Conservation (phyloP, 2,329 filamentous ascomycete species). For the Fusarium sulawesiense region DNA sequence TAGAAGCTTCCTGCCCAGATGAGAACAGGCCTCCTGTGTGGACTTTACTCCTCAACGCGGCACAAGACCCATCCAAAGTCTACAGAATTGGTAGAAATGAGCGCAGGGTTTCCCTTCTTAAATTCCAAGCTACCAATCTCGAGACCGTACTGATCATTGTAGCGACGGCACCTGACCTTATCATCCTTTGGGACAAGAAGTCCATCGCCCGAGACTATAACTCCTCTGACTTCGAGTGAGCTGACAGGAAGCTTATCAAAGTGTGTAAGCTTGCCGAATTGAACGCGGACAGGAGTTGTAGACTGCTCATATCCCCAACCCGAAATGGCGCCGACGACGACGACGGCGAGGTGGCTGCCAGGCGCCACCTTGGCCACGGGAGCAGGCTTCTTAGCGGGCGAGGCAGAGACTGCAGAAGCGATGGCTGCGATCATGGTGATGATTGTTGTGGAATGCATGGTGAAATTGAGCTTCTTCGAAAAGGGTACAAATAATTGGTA, state of each 20-base stretch:
- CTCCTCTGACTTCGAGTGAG: not conserved
- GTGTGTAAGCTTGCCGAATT: not conserved
- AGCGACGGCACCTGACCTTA: not conserved
- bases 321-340: not conserved
- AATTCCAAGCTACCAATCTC: not conserved
- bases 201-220: not conserved
- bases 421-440: not conserved
- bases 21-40: fast-evolving
- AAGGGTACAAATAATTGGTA: not conserved
- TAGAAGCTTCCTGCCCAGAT: too few relatives aligned
- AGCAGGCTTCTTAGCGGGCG: not conserved
- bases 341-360: not conserved
- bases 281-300: not conserved
- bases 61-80: not conserved
- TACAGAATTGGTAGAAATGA: not conserved
- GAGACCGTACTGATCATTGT: not conserved
- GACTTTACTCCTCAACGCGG: not conserved
- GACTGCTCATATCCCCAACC: not conserved
- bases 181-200: not conserved
- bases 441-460: not conserved
- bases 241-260: not conserved
- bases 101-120: not conserved
- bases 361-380: not conserved
- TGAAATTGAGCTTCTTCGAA: too few relatives aligned
- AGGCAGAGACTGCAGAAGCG: not conserved